These are phyloP conservation scores for Cladosporium sp. DNA, from an alignment of 2,329 filamentous ascomycete genomes.

Conservation along the genomic window DNA sequence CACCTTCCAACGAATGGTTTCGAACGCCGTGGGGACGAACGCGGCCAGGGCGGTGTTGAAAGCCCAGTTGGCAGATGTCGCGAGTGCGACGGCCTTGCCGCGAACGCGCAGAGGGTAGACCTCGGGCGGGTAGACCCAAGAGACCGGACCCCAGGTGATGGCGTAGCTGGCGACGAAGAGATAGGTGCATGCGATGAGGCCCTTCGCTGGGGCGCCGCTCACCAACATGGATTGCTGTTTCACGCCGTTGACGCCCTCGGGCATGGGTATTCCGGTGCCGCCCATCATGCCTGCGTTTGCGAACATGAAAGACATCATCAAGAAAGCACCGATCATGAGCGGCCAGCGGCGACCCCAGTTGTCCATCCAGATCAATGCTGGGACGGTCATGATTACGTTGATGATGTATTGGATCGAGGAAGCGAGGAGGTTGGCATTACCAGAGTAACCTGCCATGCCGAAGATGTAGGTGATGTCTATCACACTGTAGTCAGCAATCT, in stretches of 20 bases:
- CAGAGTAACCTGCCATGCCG: slow-evolving; percentile 64
- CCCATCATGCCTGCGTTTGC: slow-evolving; percentile 63
- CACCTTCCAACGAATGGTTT: slow-evolving; percentile 58
- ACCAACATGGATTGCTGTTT: slow-evolving; percentile 44
- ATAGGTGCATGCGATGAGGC: slow-evolving; percentile 65
- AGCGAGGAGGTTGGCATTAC: slow-evolving; percentile 60
- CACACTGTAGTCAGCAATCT: background rate
- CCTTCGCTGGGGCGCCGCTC: slow-evolving; percentile 39
- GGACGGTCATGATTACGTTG: slow-evolving; percentile 76
- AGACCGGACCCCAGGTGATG: slow-evolving; percentile 61
- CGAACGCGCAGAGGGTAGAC: slow-evolving; percentile 63
- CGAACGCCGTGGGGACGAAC: slow-evolving; percentile 60
- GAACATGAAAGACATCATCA: slow-evolving; percentile 65
- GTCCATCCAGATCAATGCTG: slow-evolving; percentile 73
- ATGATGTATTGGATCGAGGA: slow-evolving; percentile 75
- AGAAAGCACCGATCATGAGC: slow-evolving; percentile 63
- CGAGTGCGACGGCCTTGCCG: slow-evolving; percentile 59
- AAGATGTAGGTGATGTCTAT: slow-evolving; percentile 59
- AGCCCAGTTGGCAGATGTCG: slow-evolving; percentile 57
- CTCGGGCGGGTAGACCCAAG: slow-evolving; percentile 67
- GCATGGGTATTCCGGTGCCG: slow-evolving; percentile 51
- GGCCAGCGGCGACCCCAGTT: slow-evolving; percentile 71
- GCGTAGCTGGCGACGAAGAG: slow-evolving; percentile 71
- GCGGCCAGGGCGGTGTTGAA: slow-evolving; percentile 63
- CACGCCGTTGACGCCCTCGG: slow-evolving; percentile 41